These are phyloP conservation scores for Clarkia xantiana DNA, from an alignment of 345 rosid genomes.

Conservation along the genomic window DNA sequence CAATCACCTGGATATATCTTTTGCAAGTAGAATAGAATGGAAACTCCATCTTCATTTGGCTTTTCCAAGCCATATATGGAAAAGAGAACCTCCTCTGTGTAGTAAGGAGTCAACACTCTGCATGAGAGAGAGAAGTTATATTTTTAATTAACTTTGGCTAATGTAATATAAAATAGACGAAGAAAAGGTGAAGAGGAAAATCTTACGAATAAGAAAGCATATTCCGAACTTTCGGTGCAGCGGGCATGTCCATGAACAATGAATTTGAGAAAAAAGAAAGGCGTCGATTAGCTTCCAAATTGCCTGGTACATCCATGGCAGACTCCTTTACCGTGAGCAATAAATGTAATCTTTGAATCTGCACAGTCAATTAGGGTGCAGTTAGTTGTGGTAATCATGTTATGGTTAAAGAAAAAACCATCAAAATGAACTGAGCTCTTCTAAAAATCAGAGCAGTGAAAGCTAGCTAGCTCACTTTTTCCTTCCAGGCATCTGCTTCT, in stretches of 20 bases:
- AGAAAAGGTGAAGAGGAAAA: slow-evolving; percentile 11
- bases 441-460: neutral
- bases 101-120: slow-evolving; percentile 94
- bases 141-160: neutral
- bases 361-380: neutral
- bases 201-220: slow-evolving; percentile 99
- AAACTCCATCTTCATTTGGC: slow-evolving; percentile 95
- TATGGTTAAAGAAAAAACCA: neutral
- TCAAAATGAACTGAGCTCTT: neutral
- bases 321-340: slow-evolving; percentile 96
- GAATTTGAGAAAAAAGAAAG: slow-evolving; percentile 98
- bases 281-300: slow-evolving; percentile 92
- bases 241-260: slow-evolving; percentile 94
- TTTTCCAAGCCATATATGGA: slow-evolving; percentile 55
- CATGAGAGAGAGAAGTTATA: slow-evolving; percentile 2
- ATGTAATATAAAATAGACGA: neutral
- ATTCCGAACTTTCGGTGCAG: slow-evolving; percentile 98
- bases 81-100: slow-evolving; percentile 81
- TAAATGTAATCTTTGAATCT: slow-evolving; percentile 20
- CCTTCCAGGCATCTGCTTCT: slow-evolving; percentile 87
- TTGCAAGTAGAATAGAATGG: slow-evolving; percentile 86
- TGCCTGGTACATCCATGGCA: slow-evolving; percentile 99
- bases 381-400: neutral
- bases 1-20: slow-evolving; percentile 83
- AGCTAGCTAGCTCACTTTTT: slow-evolving; percentile 37